These are phyloP conservation scores for Pisolithus thermaeus DNA, from an alignment of 1,284 basidiomycete genomes.

Conservation along the genomic window DNA sequence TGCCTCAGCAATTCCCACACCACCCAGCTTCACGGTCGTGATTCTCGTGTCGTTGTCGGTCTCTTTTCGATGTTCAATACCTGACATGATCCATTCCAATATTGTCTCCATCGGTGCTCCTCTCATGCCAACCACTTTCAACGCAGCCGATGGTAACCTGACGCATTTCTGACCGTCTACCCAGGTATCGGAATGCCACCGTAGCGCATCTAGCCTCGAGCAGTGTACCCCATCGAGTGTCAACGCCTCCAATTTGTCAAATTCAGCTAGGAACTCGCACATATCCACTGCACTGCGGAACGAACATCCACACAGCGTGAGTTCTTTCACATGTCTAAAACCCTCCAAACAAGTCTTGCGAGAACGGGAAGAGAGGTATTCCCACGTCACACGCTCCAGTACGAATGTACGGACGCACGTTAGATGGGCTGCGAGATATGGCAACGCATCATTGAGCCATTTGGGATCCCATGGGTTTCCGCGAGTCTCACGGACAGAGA, in stretches of 20 bases:
- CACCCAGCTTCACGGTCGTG: constrained; percentile 24
- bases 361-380: constrained; percentile 26
- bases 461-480: constrained; percentile 29
- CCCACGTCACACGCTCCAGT: constrained; percentile 28
- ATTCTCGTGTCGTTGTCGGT: constrained; percentile 13
- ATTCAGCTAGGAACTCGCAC: constrained; percentile 25
- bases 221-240: constrained; percentile 27
- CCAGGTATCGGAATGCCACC: constrained; percentile 5
- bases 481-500: constrained; percentile 28
- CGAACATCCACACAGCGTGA: constrained; percentile 22
- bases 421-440: constrained; percentile 17
- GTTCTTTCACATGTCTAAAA: constrained; percentile 18
- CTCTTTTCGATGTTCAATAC: constrained; percentile 9
- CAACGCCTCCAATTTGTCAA: constrained; percentile 21
- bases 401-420: constrained; percentile 18
- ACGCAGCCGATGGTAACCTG: constrained; percentile 14
- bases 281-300: constrained; percentile 25
- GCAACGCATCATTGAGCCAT: constrained; percentile 27
- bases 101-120: constrained; percentile 16
- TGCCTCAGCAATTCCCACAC: constrained; percentile 23
- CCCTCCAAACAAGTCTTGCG: constrained; percentile 21
- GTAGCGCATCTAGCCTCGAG: constrained; percentile 11
- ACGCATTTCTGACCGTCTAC: constrained; percentile 7
- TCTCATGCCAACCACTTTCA: constrained; percentile 25
- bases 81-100: constrained; percentile 24